Base-by-base conservation (phyloP, 208 protist species). In the Trypanosoma mega region DNA sequence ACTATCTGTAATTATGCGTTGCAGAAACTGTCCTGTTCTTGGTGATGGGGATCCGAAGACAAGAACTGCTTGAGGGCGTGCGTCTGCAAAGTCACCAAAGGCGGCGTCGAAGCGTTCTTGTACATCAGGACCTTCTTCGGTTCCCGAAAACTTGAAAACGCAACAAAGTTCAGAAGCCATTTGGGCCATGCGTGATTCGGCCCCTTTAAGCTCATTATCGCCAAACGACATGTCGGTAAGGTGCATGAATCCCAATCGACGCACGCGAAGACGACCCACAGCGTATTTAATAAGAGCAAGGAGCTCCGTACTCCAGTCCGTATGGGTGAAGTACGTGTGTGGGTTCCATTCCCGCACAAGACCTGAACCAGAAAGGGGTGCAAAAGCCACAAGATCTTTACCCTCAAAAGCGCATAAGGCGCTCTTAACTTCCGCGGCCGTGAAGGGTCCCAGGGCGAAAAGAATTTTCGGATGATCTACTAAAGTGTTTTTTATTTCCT, bases 291-390 rank as follows among this genome's bases (percentile, higher is more conserved):
- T 16, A 14, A 83, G 33, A 44, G 68, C 59, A 18, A 67, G 14
- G 21, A 87, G 52, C 62, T 78, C 80, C 0, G 62, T 26, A 18
- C 47, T 39, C n/a, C 76, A 73, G 12, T 85, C 76, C 1, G 72
- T 44, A 9, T 76, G 65, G 43, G 65, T 63, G 60, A 76, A 89
- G 63, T 76, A 76, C 53, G 72, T 8, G 27, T 76, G 26, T 26
- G 26, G 44, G 9, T 63, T 76, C 63, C 69, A 89, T 20, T 14
- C 7, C 12, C 78, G 78, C 51, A 76, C 43, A 0, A 26, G 20
- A 23, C 50, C 67, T 12, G 70, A 79, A 7, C 74, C 72, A 27
- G 80, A 77, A 48, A 77, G 74, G 2, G 76, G 80, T 0, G 57
- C 51, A 0, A 85, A 14, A n/a, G 49, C 31, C 12, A 73, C 51